Conservation (phyloP, 108 stramenopile species). For the Hondaea fermentalgiana region DNA sequence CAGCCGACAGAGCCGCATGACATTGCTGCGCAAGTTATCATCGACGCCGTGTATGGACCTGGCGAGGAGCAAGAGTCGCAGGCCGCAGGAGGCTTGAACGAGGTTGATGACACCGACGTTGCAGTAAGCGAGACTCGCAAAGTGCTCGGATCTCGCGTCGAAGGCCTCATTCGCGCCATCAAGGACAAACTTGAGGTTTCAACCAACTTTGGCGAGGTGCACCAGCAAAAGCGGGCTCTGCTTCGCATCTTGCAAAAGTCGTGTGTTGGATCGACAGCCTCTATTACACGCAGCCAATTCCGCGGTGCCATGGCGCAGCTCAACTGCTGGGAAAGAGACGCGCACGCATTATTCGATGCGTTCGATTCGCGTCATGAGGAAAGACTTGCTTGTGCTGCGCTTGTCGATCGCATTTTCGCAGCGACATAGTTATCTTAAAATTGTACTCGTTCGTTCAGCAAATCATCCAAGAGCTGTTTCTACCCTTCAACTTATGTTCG, state of each 20-base stretch:
- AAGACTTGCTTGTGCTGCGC: neutral
- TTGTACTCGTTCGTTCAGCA: no score
- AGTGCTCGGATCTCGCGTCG: neutral
- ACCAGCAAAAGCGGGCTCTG: neutral
- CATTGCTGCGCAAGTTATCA: neutral
- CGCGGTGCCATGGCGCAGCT: slow-evolving; percentile 2
- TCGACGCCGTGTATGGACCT: neutral
- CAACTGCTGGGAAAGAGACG: slow-evolving; percentile 7
- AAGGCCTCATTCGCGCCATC: neutral
- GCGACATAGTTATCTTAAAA: no score
- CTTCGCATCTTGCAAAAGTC: neutral
- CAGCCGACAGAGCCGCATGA: neutral
- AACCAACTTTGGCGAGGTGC: neutral
- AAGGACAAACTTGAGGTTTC: neutral
- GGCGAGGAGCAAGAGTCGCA: no score
- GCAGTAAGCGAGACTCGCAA: neutral
- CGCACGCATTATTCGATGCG: neutral
- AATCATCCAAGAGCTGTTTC: no score
- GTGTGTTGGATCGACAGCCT: neutral
- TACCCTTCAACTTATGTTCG: no score
- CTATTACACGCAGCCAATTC: neutral
- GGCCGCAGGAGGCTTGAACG: neutral
- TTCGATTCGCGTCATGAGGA: neutral
- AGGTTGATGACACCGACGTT: neutral
- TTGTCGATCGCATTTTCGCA: neutral